These are phyloP conservation scores for Viola pubescens DNA, from an alignment of 441 rosid genomes.

Conservation along the genomic window DNA sequence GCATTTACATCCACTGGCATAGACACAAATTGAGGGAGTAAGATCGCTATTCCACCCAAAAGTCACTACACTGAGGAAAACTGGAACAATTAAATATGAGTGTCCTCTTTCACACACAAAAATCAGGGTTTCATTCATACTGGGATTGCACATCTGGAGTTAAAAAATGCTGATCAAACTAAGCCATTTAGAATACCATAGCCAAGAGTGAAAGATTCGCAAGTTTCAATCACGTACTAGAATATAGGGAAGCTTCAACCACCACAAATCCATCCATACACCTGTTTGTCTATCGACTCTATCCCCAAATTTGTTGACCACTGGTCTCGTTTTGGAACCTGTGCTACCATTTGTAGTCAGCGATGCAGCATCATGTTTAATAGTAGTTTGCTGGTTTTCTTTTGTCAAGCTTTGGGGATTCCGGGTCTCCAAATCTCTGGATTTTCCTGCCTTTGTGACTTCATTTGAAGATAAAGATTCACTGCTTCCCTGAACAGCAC, in stretches of 20 bases:
- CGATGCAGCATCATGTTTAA: constrained; percentile 16
- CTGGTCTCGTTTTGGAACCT: constrained; percentile 20
- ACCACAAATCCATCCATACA: constrained; percentile 40
- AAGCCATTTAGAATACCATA: background rate
- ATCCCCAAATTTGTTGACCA: constrained; percentile 16
- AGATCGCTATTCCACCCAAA: too few species aligned
- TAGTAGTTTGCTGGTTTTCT: constrained; percentile 21
- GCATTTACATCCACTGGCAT: too few species aligned
- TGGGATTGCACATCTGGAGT: background rate
- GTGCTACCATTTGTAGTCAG: constrained; percentile 23
- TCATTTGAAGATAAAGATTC: constrained; percentile 19
- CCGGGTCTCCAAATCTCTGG: constrained; percentile 14
- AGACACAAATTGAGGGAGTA: too few species aligned
- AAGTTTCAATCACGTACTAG: constrained; percentile 32
- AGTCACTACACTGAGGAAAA: too few species aligned
- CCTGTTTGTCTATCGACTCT: constrained; percentile 19
- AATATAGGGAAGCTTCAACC: constrained; percentile 74
- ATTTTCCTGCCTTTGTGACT: constrained; percentile 25
- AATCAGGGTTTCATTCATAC: background rate
- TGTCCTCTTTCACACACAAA: background rate
- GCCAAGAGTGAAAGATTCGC: background rate
- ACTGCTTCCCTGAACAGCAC: constrained; percentile 31
- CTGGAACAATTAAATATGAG: too few species aligned
- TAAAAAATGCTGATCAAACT: too few species aligned
- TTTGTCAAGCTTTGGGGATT: constrained; percentile 15